Base-by-base conservation (phyloP, 768 basidiomycete species). In the Xanthoconium purpureum region DNA sequence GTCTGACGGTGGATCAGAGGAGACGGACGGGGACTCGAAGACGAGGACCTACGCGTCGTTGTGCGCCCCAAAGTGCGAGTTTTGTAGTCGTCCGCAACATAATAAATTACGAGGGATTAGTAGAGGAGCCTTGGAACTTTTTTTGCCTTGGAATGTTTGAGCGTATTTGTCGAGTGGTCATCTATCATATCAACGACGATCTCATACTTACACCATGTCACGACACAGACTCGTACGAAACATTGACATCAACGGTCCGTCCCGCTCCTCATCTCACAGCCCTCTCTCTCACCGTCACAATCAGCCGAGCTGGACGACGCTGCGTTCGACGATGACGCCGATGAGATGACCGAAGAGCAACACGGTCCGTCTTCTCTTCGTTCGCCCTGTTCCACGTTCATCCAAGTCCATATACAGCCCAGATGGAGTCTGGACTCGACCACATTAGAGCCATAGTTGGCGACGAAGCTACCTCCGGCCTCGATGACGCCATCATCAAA, bases 181-280 rank as follows among this genome's bases (percentile, higher is more conserved):
- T 35, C 33, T 5, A 35, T 35, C 33, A 33, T 28, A 47, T 37
- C 47, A 17, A 47, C 50, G 17, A 53, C 52, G 33, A 55, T 56
- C 54, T 53, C 42, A 52, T 38, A 57, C 33, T 49, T 47, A 60
- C 6, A 49, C 40, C 13, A 55, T 98, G 94, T 98, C 96, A 6
- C 81, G 97, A 71, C 97, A 98, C 74, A 86, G 94, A 67, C 82
- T 87, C 73, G 79, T 98, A 60, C 80, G 90, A 60, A 94, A 94
- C 74, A 75, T 98, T 30, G 85, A 97, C 71, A 76, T 97, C 40
- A 77, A 84, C 55, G 87, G 89, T 87, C 45, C 30, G 72, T 55
- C 32, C 28, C 13, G 40, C 37, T 12, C 47, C 49, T 1, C 30
- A 13, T 5, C 2, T 17, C 2, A 5, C 30, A 35, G 33, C 13